Percentiles rank a stretch among this genome's conserved stretches.
These are phyloP conservation scores for Diplogelasinospora grovesii DNA, from an alignment of 495 filamentous ascomycete genomes.

Conservation along the genomic window DNA sequence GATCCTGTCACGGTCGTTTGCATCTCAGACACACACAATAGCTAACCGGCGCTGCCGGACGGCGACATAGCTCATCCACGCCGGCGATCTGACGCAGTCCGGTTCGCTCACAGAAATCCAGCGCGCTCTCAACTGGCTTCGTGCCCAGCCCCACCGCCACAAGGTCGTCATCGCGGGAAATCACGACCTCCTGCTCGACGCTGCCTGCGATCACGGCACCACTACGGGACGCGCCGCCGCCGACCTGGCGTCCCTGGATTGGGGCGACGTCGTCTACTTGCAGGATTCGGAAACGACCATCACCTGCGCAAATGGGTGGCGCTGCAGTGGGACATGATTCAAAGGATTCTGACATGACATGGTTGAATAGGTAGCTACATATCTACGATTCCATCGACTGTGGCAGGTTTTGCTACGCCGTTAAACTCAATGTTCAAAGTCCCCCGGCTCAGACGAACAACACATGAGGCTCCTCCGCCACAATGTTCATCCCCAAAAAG, in stretches of 20 bases:
- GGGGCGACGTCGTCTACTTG: slow-evolving; percentile 44
- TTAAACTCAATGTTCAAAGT: too few species aligned
- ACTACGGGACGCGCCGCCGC: background rate
- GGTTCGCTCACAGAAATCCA: slow-evolving; percentile 66
- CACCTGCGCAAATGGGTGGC: slow-evolving; percentile 29
- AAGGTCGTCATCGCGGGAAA: slow-evolving; percentile 75
- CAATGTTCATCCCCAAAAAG: too few species aligned
- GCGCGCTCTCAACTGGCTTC: slow-evolving; percentile 63
- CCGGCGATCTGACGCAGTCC: slow-evolving; percentile 77
- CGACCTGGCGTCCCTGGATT: slow-evolving; percentile 21
- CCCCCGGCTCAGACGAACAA: too few species aligned
- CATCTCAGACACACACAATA: slow-evolving; percentile 84
- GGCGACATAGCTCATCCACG: slow-evolving; percentile 84
- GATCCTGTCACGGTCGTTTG: slow-evolving; percentile 51
- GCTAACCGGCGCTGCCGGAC: slow-evolving; percentile 52
- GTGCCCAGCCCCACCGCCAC: slow-evolving; percentile 55
- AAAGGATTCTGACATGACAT: too few species aligned
- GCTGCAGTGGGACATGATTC: too few species aligned
- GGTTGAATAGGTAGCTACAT: too few species aligned
- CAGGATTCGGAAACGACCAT: slow-evolving; percentile 28
- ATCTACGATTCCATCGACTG: too few species aligned
- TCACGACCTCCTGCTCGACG: slow-evolving; percentile 25
- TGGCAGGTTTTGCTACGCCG: too few species aligned
- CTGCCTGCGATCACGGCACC: too few species aligned
- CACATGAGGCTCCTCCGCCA: too few species aligned